A percentile compares a stretch with the other conserved stretches of the same genome.
Conservation (phyloP, 179 eudicot genomes). For the Heliamphora ciliata region DNA sequence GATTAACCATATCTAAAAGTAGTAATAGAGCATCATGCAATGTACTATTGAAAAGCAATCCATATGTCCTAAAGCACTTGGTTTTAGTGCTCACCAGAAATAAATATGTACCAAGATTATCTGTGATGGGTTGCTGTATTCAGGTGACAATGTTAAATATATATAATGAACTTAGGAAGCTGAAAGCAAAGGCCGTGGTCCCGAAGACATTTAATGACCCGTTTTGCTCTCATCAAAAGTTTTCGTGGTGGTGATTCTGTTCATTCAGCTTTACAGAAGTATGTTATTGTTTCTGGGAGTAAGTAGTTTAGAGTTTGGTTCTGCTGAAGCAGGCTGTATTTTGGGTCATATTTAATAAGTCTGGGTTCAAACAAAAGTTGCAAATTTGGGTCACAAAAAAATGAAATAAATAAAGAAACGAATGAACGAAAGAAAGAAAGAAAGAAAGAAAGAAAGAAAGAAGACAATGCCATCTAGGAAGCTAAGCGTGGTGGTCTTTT, state of each 20-base stretch:
- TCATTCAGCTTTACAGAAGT: not conserved
- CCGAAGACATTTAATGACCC: not conserved
- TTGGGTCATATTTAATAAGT: too few species aligned
- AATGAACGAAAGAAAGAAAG: too few species aligned
- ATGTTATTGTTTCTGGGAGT: not conserved
- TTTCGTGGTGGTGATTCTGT: not conserved
- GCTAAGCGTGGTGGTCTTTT: too few species aligned
- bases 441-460: too few species aligned
- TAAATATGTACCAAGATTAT: not conserved
- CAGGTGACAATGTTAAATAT: too few species aligned
- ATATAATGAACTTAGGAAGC: not conserved
- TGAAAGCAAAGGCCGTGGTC: not conserved
- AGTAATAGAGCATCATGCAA: not conserved
- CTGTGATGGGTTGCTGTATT: too few species aligned
- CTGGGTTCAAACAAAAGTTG: too few species aligned
- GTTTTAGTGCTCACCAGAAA: conserved; percentile 7
- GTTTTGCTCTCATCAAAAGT: not conserved
- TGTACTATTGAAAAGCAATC: not conserved
- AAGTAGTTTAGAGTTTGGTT: not conserved
- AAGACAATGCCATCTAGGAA: too few species aligned
- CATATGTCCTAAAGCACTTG: not conserved
- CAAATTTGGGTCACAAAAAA: too few species aligned
- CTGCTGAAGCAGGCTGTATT: not conserved
- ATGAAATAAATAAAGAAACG: too few species aligned
- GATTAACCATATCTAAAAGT: not conserved